Evolutionary conservation across 192 early-diverging fungal genomes (phyloP).

Genomic region (Coemansia sp.): DNA sequence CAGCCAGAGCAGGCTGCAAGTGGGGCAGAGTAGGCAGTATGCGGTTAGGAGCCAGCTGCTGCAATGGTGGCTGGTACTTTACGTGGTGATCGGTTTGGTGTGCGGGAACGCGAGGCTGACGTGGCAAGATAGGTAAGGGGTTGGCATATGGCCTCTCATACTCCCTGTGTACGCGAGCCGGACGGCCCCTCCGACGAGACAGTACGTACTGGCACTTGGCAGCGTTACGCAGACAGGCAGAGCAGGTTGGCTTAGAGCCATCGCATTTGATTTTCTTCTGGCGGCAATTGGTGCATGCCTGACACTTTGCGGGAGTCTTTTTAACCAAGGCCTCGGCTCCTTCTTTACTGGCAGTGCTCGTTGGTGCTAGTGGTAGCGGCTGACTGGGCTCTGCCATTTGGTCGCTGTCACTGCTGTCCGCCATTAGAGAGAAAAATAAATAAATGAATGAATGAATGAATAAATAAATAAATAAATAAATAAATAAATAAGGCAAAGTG

Average conservation of each 20-base stretch:
- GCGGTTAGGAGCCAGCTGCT: constrained; percentile 22
- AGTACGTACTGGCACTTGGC: constrained; percentile 52
- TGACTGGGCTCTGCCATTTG: constrained; percentile 13
- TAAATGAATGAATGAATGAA: constrained; percentile 1
- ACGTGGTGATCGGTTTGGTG: constrained; percentile 11
- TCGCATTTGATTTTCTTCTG: constrained; percentile 56
- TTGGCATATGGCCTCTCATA: constrained; percentile 51
- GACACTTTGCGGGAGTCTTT: constrained; percentile 44
- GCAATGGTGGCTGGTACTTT: constrained; percentile 22
- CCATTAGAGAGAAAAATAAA: constrained; percentile 17
- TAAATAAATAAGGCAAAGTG: neutral
- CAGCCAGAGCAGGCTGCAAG: constrained; percentile 41
- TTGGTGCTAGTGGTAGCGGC: constrained; percentile 6
- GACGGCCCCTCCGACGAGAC: constrained; percentile 48
- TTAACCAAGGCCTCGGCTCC: constrained; percentile 6
- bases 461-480: neutral
- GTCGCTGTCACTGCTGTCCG: constrained; percentile 49
- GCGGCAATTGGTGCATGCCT: constrained; percentile 55
- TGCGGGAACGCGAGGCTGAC: constrained; percentile 18
- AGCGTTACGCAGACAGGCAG: constrained; percentile 40
- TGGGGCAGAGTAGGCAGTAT: constrained; percentile 46
- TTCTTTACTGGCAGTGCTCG: constrained; percentile 17
- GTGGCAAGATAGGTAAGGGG: constrained; percentile 52
- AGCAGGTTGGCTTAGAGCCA: constrained; percentile 50
- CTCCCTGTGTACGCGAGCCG: constrained; percentile 46